Percentiles rank a stretch among this genome's conserved stretches.
Conservation (phyloP, 805 yeast species). For the Hanseniaspora pseudoguilliermondii region DNA sequence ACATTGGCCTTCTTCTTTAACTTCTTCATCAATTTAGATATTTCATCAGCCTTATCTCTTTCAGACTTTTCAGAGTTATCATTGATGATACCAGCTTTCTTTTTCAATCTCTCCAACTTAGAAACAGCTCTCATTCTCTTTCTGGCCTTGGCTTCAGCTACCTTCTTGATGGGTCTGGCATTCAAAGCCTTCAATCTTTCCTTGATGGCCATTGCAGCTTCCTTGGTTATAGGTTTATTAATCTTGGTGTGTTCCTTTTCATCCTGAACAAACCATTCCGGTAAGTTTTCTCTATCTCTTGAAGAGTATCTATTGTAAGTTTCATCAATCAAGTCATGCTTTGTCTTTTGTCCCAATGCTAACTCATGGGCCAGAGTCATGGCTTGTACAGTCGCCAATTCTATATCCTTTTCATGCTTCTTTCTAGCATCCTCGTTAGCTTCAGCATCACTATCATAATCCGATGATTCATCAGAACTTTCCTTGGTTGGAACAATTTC, state of each 20-base stretch:
- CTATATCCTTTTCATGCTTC: conserved; percentile 52
- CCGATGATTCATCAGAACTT: conserved; percentile 31
- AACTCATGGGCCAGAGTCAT: conserved; percentile 96
- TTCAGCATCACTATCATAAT: conserved; percentile 44
- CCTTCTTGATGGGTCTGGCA: conserved; percentile 97
- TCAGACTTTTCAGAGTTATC: conserved; percentile 82
- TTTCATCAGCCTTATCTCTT: conserved; percentile 88
- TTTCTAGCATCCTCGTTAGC: conserved; percentile 30
- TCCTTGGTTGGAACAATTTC: conserved; percentile 37
- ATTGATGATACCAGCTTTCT: conserved; percentile 81
- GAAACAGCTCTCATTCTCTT: conserved; percentile 85
- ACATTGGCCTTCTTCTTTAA: conserved; percentile 55
- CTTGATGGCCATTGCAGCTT: conserved; percentile 67
- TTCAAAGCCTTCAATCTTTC: conserved; percentile 69
- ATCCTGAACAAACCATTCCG: conserved; percentile 95
- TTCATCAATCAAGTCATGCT: conserved; percentile 78
- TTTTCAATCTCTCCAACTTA: conserved; percentile 75
- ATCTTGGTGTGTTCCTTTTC: conserved; percentile 78
- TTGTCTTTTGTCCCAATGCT: conserved; percentile 76
- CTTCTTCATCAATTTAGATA: conserved; percentile 70
- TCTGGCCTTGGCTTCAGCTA: conserved; percentile 93
- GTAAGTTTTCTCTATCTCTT: conserved; percentile 80
- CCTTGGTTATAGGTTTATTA: conserved; percentile 87
- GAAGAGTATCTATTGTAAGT: conserved; percentile 87
- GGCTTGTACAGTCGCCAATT: conserved; percentile 84